Evolutionary conservation across 352 stramenopile genomes (phyloP).

Genomic region (Phytopythium boreale): DNA sequence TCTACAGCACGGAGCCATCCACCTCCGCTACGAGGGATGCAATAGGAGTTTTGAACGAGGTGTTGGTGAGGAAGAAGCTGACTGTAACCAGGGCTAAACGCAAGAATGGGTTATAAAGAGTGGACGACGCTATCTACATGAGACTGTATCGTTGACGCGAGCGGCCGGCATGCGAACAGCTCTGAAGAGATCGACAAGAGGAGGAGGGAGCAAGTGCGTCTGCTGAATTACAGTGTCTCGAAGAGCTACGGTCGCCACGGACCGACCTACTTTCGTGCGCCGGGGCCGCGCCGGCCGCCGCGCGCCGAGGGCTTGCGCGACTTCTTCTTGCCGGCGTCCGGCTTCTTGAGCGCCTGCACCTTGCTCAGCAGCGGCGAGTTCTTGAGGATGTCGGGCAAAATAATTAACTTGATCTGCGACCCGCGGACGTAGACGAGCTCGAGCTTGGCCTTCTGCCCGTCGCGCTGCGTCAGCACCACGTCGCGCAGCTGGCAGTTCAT

Average conservation of each 20-base stretch:
- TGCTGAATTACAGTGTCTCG: background rate
- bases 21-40: too few relatives aligned
- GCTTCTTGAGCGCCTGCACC: constrained; percentile 87
- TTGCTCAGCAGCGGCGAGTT: constrained; percentile 97
- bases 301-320: constrained; percentile 16
- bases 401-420: constrained; percentile 96
- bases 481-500: constrained; percentile 98
- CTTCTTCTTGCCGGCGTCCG: constrained; percentile 59
- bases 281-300: constrained; percentile 18
- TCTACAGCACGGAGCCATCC: too few relatives aligned
- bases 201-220: background rate
- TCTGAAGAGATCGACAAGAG: background rate
- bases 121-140: background rate
- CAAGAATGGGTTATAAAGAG: background rate
- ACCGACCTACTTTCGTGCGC: constrained; percentile 33
- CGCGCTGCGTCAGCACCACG: constrained; percentile 81
- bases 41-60: too few relatives aligned
- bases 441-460: constrained; percentile 79
- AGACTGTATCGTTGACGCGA: background rate
- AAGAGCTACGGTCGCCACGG: background rate
- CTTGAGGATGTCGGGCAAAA: constrained; percentile 96
- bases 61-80: background rate
- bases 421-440: constrained; percentile 94
- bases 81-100: background rate
- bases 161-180: too few relatives aligned